Conservation (phyloP, 352 stramenopile genomes). For the Phytopythium montanum region DNA sequence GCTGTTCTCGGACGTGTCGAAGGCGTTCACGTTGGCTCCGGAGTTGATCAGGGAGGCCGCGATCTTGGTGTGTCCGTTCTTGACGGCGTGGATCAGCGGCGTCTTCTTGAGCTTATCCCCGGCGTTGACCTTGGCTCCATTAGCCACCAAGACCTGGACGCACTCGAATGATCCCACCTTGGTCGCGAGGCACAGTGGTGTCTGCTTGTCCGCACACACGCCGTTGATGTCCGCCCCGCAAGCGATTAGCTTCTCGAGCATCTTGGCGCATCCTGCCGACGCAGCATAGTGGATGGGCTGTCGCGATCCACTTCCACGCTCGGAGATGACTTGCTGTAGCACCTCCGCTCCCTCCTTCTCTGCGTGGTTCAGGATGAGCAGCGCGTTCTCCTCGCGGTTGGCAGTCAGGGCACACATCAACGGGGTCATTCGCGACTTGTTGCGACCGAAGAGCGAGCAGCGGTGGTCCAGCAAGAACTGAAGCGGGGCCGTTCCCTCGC, state of each 20-base stretch:
- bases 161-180: conserved; percentile 55
- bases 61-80: conserved; percentile 61
- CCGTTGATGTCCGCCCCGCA: conserved; percentile 56
- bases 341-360: conserved; percentile 28
- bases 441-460: conserved; percentile 50
- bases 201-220: conserved; percentile 43
- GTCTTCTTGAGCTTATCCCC: conserved; percentile 80
- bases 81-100: conserved; percentile 68
- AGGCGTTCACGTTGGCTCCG: conserved; percentile 73
- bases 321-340: conserved; percentile 31
- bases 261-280: conserved; percentile 30
- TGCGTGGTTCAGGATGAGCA: conserved; percentile 59
- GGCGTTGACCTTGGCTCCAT: conserved; percentile 52
- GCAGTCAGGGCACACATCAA: conserved; percentile 52
- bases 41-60: conserved; percentile 58
- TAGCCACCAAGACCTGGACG: conserved; percentile 42
- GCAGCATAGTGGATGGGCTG: conserved; percentile 65
- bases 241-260: conserved; percentile 45
- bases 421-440: conserved; percentile 58
- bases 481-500: conserved; percentile 44
- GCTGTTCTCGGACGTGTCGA: conserved; percentile 74
- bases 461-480: conserved; percentile 56
- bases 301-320: conserved; percentile 46
- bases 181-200: conserved; percentile 53
- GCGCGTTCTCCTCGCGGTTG: conserved; percentile 46